Evolutionary conservation across 1,284 basidiomycete genomes (phyloP).

Genomic region (Agaricales sp.): DNA sequence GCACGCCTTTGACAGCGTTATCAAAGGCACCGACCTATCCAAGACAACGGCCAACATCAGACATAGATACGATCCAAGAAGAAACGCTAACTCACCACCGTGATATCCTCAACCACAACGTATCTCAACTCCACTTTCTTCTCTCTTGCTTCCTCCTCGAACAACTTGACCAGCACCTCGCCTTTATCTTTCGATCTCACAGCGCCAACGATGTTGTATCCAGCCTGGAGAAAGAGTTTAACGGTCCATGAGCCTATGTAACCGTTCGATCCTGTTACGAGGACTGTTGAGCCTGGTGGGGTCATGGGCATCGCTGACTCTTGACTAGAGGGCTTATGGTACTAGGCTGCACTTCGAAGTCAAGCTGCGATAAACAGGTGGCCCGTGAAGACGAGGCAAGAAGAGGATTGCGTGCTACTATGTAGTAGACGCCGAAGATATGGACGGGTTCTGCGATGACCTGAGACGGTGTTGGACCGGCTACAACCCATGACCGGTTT

Average conservation of each 20-base stretch:
- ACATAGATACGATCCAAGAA: neutral
- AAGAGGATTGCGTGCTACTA: too few relatives aligned
- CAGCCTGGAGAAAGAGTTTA: neutral
- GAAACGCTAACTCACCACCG: conserved; percentile 23
- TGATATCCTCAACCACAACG: conserved; percentile 47
- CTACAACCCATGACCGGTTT: too few relatives aligned
- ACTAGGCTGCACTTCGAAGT: too few relatives aligned
- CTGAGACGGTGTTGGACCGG: too few relatives aligned
- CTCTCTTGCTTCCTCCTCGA: conserved; percentile 27
- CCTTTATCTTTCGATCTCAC: conserved; percentile 44
- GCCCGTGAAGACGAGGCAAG: too few relatives aligned
- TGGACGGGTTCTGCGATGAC: too few relatives aligned
- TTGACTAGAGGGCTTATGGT: too few relatives aligned
- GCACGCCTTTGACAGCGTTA: conserved; percentile 30
- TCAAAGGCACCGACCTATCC: conserved; percentile 27
- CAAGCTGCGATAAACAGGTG: too few relatives aligned
- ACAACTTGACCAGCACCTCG: conserved; percentile 35
- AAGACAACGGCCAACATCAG: neutral
- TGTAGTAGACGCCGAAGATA: too few relatives aligned
- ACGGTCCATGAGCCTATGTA: conserved; percentile 27
- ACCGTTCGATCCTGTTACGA: conserved; percentile 31
- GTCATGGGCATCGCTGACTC: neutral
- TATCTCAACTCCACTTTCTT: conserved; percentile 36
- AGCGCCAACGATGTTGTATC: conserved; percentile 19
- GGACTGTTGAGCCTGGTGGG: conserved; percentile 15